Base-by-base conservation (phyloP, 345 rosid genomes). In the Conringia planisiliqua region DNA sequence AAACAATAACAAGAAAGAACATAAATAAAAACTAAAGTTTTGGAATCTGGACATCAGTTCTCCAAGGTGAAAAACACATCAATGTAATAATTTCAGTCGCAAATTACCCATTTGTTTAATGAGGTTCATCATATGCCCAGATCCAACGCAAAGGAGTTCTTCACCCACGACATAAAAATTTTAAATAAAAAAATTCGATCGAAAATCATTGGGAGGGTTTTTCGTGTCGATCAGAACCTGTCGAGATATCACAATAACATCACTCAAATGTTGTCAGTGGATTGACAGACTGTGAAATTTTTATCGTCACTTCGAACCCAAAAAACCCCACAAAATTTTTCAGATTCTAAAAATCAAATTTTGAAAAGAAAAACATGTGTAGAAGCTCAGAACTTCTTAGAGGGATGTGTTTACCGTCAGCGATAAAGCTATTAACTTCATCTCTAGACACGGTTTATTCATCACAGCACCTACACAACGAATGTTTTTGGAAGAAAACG, bases 41-140 rank as follows among this genome's bases (percentile, higher is more conserved):
- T 18, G 4, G 16, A 44, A 68, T 50, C 64, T 52, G 74, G 26
- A 55, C 39, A 70, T 69, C 79, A 76, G 79, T 61, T 76, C 75
- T 76, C 79, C 79, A 76, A 76, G 79, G 79, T 69, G 75, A 76
- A 62, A 59, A 59, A 30, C 11, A 54, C 79, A 76, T 76, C 79
- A 76, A 68, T 61, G 10, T 69, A 13, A 61, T 69, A 13, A 61
- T 5, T 20, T 76, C 79, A 76, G 79, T 42, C 22, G 65, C 70
- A 75, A 52, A 75, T 29, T 30, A 75, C 74, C 62, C 71, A 73
- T 65, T 74, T 60, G 60, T 47, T 48, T 36, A 10, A 42, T 68
- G n/a, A 24, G 56, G 52, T 50, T 68, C 74, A 76, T 76, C 79
- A 62, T 43, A 4, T 62, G 29, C 59, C 46, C 74, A 62, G 40